Percentiles rank a stretch among this genome's conserved stretches.
phyloP scores from a whole-genome alignment of 1,284 basidiomycete species.

The Boletus subluridellus region DNA sequence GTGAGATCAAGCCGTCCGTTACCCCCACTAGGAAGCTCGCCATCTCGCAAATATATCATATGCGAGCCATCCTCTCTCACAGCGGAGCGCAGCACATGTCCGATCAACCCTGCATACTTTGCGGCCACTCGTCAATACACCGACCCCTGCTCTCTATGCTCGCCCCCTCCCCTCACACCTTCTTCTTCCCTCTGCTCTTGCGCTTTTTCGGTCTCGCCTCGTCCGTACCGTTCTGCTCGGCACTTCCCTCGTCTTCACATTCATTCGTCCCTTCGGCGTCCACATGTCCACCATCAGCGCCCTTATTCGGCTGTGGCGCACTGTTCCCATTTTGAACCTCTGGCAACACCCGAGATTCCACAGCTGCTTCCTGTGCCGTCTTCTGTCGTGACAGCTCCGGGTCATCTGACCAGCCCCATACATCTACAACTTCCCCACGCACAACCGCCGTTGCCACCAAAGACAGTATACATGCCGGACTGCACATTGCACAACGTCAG shows the following conservation, averaged over 20 bases:
- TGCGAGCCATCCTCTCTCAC: background rate
- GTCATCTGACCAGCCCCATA: constrained; percentile 64
- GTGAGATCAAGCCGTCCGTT: constrained; percentile 14
- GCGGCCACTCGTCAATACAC: background rate
- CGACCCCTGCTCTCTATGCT: background rate
- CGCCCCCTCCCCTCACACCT: constrained; percentile 5
- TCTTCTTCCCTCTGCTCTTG: constrained; percentile 24
- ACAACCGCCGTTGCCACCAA: constrained; percentile 52
- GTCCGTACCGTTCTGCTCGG: constrained; percentile 1
- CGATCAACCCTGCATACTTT: constrained; percentile 7
- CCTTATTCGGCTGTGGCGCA: constrained; percentile 17
- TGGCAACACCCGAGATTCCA: constrained; percentile 15
- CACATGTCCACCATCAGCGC: constrained; percentile 13
- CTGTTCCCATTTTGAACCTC: constrained; percentile 16
- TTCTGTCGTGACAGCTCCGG: constrained; percentile 29
- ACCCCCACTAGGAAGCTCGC: constrained; percentile 2
- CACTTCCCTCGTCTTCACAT: constrained; percentile 15
- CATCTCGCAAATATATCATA: background rate
- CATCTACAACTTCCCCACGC: constrained; percentile 57
- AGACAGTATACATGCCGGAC: constrained; percentile 66
- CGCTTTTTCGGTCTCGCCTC: constrained; percentile 20
- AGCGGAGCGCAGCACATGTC: constrained; percentile 1
- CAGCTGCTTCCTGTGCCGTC: constrained; percentile 6
- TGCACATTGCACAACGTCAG: constrained; percentile 29
- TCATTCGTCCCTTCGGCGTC: constrained; percentile 9